These are phyloP conservation scores for Hysterium pulicare DNA, from an alignment of 2,329 filamentous ascomycete genomes.

Conservation along the genomic window DNA sequence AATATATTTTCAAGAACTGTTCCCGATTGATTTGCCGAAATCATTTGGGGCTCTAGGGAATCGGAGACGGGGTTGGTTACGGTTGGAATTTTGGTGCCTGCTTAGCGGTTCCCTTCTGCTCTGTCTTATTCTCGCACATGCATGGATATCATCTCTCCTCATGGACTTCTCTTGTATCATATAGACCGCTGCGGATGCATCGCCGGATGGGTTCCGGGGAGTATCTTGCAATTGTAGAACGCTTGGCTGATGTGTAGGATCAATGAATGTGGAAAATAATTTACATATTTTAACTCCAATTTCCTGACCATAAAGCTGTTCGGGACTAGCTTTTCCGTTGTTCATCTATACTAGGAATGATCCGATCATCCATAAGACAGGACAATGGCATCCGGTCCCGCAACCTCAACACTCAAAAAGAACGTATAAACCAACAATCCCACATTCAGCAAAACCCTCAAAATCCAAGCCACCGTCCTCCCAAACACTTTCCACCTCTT, in stretches of 20 bases:
- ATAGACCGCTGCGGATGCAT: neutral
- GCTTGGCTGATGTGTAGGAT: neutral
- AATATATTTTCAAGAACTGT: too few species aligned
- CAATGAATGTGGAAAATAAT: constrained; percentile 4
- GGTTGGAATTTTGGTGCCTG: too few species aligned
- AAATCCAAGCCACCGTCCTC: constrained; percentile 10
- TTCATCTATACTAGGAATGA: too few species aligned
- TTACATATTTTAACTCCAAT: neutral
- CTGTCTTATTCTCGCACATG: neutral
- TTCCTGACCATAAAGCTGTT: neutral
- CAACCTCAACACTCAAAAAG: constrained; percentile 14
- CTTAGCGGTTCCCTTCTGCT: too few species aligned
- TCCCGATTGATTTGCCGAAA: too few species aligned
- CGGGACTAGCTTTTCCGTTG: too few species aligned
- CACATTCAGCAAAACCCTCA: constrained; percentile 11
- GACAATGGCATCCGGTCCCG: constrained; percentile 16
- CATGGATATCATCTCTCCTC: neutral
- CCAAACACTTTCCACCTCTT: constrained; percentile 1
- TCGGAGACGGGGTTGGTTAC: too few species aligned
- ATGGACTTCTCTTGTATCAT: neutral
- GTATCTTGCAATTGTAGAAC: neutral
- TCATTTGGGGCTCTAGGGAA: too few species aligned
- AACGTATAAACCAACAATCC: constrained; percentile 15
- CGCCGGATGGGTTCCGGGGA: neutral
- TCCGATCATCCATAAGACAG: too few species aligned